Base-by-base conservation (phyloP, 2,329 filamentous ascomycete genomes). In the Aulographum hederae region DNA sequence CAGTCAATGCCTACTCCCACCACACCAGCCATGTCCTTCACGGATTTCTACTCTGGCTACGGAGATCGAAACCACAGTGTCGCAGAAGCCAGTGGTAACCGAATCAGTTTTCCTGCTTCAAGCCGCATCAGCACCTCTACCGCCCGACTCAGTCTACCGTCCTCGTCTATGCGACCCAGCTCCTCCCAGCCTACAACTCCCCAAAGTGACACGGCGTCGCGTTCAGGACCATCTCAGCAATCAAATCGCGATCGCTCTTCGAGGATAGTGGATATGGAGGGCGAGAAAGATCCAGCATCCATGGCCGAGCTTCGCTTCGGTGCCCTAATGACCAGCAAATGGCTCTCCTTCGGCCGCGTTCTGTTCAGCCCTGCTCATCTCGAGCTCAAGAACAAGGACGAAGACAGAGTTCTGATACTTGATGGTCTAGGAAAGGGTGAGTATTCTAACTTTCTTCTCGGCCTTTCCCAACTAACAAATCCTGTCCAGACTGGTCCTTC, bases 291-390 rank as follows among this genome's bases (percentile, higher is more conserved):
- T 4, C n/a, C n/a, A n/a, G n/a, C n/a, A n/a, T 52, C 72, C 0
- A 74, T 77, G 47, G 76, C 82, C 38, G 82, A 84, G 44, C 64
- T 89, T 15, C 67, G 80, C 2, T 73, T 82, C 12, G 79, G 76
- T 4, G 82, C 79, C 2, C 73, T 89, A 60, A 84, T 80, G 37
- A 80, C 84, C 16, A 84, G 77, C 61, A 85, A 85, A 46, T 89
- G 79, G 80, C 66, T 89, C 16, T 81, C 77, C 0, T 86, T 86
- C 47, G 80, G 80, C 1, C 75, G 82, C 41, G 78, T 86, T 0
- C 60, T 89, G 3, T 85, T 89, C 55, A 84, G 78, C 41, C 79
- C 81, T 8, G 71, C 78, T 4, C 69, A 80, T 17, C 74, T 80
- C 28, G 73, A 81, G 40, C 62, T 85, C 15, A 54, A 68, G 25